These are phyloP conservation scores for Parathielavia hyrcaniae DNA, from an alignment of 495 filamentous ascomycete genomes.

Conservation along the genomic window DNA sequence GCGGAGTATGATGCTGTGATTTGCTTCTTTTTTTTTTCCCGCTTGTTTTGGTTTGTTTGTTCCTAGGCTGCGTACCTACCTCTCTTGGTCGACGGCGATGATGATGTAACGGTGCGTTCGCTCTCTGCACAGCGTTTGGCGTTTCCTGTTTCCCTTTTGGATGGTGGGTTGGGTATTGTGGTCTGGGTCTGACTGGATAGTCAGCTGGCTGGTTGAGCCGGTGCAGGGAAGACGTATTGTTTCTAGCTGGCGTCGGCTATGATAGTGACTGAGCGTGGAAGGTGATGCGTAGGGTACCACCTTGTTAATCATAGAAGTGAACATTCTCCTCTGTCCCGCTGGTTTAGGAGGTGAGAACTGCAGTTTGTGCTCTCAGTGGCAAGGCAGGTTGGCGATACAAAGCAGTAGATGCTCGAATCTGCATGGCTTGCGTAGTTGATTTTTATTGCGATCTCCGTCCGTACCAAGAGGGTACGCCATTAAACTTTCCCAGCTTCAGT, in stretches of 20 bases:
- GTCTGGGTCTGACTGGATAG: not conserved
- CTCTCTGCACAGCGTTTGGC: slow-evolving; percentile 26
- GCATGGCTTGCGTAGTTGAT: too few relatives aligned
- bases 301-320: slow-evolving; percentile 1
- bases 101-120: not conserved
- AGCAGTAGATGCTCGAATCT: too few relatives aligned
- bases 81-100: not conserved
- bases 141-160: slow-evolving; percentile 24
- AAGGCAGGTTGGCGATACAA: too few relatives aligned
- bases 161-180: not conserved
- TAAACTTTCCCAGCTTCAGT: not conserved
- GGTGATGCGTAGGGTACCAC: not conserved
- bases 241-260: not conserved
- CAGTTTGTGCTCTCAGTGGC: too few relatives aligned
- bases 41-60: not conserved
- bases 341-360: too few relatives aligned
- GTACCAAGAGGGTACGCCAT: too few relatives aligned
- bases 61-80: too few relatives aligned
- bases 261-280: not conserved
- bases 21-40: slow-evolving; percentile 2
- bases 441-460: too few relatives aligned
- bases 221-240: not conserved
- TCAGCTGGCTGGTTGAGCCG: not conserved
- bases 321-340: not conserved
- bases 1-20: slow-evolving; percentile 56